Percentiles rank a stretch among this genome's conserved stretches.
phyloP scores from a whole-genome alignment of 805 yeast species.

The Saccharomycopsis vini region DNA sequence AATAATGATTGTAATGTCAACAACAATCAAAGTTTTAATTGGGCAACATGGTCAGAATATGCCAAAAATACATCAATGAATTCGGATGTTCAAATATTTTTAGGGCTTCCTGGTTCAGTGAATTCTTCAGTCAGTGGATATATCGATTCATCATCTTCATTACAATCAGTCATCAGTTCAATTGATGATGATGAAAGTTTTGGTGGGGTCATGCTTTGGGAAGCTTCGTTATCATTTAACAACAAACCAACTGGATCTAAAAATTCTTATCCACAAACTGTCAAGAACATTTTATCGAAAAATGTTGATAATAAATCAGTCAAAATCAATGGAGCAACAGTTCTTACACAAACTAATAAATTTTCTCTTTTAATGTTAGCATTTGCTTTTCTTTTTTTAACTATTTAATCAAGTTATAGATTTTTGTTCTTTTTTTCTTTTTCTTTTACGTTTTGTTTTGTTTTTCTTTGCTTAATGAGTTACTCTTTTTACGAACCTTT shows the following conservation, averaged over 20 bases:
- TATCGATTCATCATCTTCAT: constrained; percentile 29
- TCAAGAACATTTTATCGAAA: constrained; percentile 11
- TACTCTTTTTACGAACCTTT: too few relatives aligned
- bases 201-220: constrained; percentile 20
- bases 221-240: constrained; percentile 14
- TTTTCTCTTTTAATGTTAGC: neutral
- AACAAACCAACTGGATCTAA: constrained; percentile 12
- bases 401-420: neutral
- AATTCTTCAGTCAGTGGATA: constrained; percentile 56
- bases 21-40: constrained; percentile 51
- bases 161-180: constrained; percentile 5
- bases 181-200: constrained; percentile 6
- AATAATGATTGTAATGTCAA: constrained; percentile 68
- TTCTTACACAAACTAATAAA: neutral
- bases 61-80: constrained; percentile 57
- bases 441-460: too few relatives aligned
- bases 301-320: constrained; percentile 4
- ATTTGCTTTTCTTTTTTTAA: neutral
- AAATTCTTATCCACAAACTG: constrained; percentile 10
- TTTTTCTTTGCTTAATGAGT: neutral
- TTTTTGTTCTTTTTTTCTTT: neutral
- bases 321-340: neutral
- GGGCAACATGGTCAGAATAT: constrained; percentile 62
- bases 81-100: constrained; percentile 52
- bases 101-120: constrained; percentile 68